Base-by-base conservation (phyloP, 2,329 filamentous ascomycete genomes). In the Claviceps africana region DNA sequence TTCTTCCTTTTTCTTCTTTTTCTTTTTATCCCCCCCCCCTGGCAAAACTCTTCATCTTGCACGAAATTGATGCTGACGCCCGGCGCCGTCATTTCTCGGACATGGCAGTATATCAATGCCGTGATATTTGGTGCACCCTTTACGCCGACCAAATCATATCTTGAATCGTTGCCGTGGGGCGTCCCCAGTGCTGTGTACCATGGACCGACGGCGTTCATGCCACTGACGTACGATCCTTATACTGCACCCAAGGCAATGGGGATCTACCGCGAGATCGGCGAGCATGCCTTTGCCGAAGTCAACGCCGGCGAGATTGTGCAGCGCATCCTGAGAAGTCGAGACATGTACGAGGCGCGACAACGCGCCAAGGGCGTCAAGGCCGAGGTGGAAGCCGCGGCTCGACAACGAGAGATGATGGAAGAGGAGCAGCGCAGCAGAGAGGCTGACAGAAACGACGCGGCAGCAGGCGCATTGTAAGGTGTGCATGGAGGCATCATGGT, bases 301-400 rank as follows among this genome's bases (percentile, higher is more conserved):
- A 96, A 97, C 67, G 89, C 91, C 0, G 89, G 83, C 3, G 85
- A 93, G 60, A 97, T 98, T 60, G 90, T 98, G 47, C 80, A 85
- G 59, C 76, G 93, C 33, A 98, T 98, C 64, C 75, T 97, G 74
- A 86, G 83, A 67, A 90, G 88, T 61, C 77, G 90, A 35, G 84
- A 85, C 54, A 78, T 88, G 64, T 98, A 96, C 67, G 91, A 97
- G 71, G 93, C 88, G 61, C 76, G 93, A 55, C 93, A 98, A 72
- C 77, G 86, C 50, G 82, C 85, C 59, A 98, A 98, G 73, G 86
- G 90, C 11, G 79, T 88, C 58, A 98, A 98, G 72, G 83, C 84
- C 0, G 76, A 83, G 47, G 78, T 81, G 0, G 93, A 97, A 67
- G 80, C 78, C 35, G 77, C 80, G 13, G 77, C 81, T 43, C 74